Base-by-base conservation (phyloP, 78 protist species). In the Blattamonas nauphoetae region DNA sequence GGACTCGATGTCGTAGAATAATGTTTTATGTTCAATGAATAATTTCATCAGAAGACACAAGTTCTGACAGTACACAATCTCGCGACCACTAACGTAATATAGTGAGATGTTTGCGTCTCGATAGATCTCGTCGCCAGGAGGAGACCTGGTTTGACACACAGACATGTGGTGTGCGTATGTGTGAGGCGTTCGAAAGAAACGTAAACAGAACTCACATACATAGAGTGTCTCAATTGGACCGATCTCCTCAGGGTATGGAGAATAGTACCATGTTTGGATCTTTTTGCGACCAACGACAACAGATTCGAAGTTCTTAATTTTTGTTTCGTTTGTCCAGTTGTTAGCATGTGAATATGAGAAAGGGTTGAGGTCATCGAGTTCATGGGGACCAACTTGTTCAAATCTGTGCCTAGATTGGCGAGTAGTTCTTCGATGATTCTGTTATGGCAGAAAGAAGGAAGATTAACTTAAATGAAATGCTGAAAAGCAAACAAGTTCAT, bases 21-120 rank as follows among this genome's bases (percentile, higher is more conserved):
- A 89, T 0, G 96, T 93, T 90, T 97, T 96, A 93, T 96, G 97
- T 87, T 97, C 98, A 3, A 97, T 88, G 36, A 96, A 96, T 45
- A 96, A 89, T 88, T 97, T 96, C 1, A 98, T 92, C 32, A 96
- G 89, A 1, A 96, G 89, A 88, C 97, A 96, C 34, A 97, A 87
- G 84, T 93, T 91, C 86, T 96, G 98, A 90, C 97, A 95, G 85
- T 95, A 96, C 11, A 95, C 93, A 81, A 91, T 91, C 35, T 90
- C 80, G 90, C 91, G 86, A 1, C 99, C 99, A 63, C 95, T 97
- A 45, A 97, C 93, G 86, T 97, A 96, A 81, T 91, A 96, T 84
- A 95, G 34, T 11, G 95, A 91, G 0, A 95, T 0, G 6, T 82
- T 43, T 3, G 78, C 94, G 5, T 90, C 45, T 2, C 97, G 71